phyloP scores from a whole-genome alignment of 2,329 filamentous ascomycete genomes.

The Aureobasidium subglaciale region DNA sequence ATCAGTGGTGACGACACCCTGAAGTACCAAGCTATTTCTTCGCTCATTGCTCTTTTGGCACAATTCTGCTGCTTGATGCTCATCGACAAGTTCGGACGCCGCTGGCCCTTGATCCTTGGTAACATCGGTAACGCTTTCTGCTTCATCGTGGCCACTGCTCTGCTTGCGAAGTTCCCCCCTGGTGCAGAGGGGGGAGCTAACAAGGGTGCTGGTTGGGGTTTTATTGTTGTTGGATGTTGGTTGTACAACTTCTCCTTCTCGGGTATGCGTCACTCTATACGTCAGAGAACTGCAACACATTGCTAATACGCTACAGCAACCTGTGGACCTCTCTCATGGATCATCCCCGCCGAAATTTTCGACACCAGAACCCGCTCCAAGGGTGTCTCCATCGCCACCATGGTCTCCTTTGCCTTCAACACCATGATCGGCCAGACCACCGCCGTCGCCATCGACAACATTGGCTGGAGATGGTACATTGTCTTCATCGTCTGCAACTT shows the following conservation, averaged over 20 bases:
- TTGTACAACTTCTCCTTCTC: constrained; percentile 74
- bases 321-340: constrained; percentile 61
- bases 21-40: constrained; percentile 70
- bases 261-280: too few relatives aligned
- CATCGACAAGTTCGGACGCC: constrained; percentile 63
- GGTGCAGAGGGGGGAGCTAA: constrained; percentile 33
- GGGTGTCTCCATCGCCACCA: constrained; percentile 67
- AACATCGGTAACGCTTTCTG: constrained; percentile 65
- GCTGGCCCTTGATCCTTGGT: constrained; percentile 64
- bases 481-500: constrained; percentile 64
- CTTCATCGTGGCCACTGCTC: constrained; percentile 60
- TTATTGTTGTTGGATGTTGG: constrained; percentile 70
- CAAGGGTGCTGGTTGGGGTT: constrained; percentile 59
- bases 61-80: constrained; percentile 61
- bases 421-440: constrained; percentile 68
- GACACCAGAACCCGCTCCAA: constrained; percentile 69
- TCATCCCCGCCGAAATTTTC: constrained; percentile 61
- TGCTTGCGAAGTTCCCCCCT: constrained; percentile 56
- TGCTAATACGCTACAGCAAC: too few relatives aligned
- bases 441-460: constrained; percentile 49
- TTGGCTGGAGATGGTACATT: constrained; percentile 53
- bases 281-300: too few relatives aligned
- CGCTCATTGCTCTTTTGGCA: constrained; percentile 60
- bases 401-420: constrained; percentile 65
- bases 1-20: constrained; percentile 59